These are phyloP conservation scores for Amylocystis lapponica DNA, from an alignment of 768 basidiomycete species.

Conservation along the genomic window DNA sequence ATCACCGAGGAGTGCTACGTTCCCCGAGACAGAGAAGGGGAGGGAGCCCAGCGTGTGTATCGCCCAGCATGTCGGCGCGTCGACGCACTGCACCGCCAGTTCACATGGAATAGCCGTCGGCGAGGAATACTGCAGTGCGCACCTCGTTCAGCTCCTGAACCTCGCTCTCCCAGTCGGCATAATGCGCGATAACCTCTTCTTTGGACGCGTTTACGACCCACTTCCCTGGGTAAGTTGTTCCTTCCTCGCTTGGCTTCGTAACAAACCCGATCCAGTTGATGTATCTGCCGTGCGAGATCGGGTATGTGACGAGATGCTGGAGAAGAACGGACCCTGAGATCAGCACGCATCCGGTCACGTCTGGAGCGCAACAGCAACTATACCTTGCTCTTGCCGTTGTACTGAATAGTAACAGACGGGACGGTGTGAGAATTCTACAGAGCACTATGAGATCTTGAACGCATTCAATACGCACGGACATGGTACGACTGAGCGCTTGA, in stretches of 20 bases:
- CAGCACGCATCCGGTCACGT: no score
- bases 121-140: neutral
- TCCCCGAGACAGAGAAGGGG: conserved; percentile 17
- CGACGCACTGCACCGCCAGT: conserved; percentile 13
- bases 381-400: conserved; percentile 17
- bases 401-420: no score
- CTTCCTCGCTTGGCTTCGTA: conserved; percentile 16
- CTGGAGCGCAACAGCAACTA: neutral
- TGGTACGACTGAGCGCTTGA: conserved; percentile 4
- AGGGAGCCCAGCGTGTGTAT: conserved; percentile 22
- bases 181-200: conserved; percentile 16
- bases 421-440: no score
- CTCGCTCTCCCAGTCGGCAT: conserved; percentile 20
- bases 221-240: conserved; percentile 15
- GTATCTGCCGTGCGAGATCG: conserved; percentile 18
- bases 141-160: conserved; percentile 20
- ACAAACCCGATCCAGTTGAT: conserved; percentile 21
- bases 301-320: conserved; percentile 24
- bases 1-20: conserved; percentile 27
- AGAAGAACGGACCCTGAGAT: no score
- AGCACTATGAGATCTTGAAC: no score
- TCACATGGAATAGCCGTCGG: neutral
- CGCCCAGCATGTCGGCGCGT: conserved; percentile 19
- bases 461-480: conserved; percentile 5
- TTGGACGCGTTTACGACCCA: conserved; percentile 19